Percentiles rank a stretch among this genome's conserved stretches.
These are phyloP conservation scores for Phytophthora niederhauseri DNA, from an alignment of 352 stramenopile species.

Conservation along the genomic window DNA sequence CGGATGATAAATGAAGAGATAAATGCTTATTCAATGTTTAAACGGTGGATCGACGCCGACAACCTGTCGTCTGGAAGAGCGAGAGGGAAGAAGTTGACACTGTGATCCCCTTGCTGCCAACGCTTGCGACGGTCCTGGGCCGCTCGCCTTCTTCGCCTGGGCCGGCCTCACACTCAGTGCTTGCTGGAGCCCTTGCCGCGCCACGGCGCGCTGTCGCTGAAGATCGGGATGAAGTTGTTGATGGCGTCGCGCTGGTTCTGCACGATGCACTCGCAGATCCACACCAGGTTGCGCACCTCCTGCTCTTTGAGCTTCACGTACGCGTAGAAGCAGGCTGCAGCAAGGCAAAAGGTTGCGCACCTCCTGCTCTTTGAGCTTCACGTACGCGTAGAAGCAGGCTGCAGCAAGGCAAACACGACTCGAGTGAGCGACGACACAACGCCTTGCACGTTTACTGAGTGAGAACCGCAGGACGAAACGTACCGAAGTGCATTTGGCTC, in stretches of 20 bases:
- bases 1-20: conserved; percentile 10
- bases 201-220: conserved; percentile 96
- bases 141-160: background rate
- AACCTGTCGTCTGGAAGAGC: background rate
- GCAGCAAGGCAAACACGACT: conserved; percentile 5
- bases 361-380: conserved; percentile 99
- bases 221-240: conserved; percentile 99
- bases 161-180: conserved; percentile 29
- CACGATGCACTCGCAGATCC: conserved; percentile 99
- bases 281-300: conserved; percentile 99
- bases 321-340: conserved; percentile 95
- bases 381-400: conserved; percentile 98
- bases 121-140: background rate
- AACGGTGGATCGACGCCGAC: conserved; percentile 13
- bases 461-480: background rate
- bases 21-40: conserved; percentile 34
- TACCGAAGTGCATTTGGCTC: conserved; percentile 99
- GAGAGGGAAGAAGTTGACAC: background rate
- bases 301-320: conserved; percentile 99
- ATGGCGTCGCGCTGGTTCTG: conserved; percentile 99
- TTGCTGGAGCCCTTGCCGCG: conserved; percentile 72
- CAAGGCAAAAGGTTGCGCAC: conserved; percentile 75
- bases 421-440: background rate
- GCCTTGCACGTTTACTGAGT: background rate
- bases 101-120: background rate